Conservation (phyloP, 371 early-diverging fungal genomes). For the Lichtheimia corymbifera region DNA sequence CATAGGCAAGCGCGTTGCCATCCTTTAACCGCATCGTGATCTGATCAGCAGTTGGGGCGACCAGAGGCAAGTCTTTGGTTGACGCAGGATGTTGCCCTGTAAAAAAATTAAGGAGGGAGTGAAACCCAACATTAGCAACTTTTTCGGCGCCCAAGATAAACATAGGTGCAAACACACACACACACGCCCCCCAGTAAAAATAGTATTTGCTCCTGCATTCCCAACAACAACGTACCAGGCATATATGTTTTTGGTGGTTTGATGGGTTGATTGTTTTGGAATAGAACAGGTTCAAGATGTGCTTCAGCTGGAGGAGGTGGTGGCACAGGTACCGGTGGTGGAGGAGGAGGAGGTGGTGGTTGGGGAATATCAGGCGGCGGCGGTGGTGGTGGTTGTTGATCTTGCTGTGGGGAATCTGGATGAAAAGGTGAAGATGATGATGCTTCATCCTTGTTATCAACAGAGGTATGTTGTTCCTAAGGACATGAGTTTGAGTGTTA, state of each 20-base stretch:
- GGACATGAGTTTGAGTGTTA: background rate
- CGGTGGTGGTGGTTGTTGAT: conserved; percentile 8
- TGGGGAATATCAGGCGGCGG: conserved; percentile 3
- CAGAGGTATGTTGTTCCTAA: conserved; percentile 3
- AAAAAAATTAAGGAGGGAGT: too few relatives aligned
- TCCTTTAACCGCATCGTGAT: conserved; percentile 25
- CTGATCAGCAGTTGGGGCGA: conserved; percentile 40
- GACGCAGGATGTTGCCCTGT: conserved; percentile 11
- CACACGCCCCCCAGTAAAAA: background rate
- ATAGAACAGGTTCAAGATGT: conserved; percentile 4
- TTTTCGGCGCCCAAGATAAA: background rate
- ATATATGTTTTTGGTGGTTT: conserved; percentile 14
- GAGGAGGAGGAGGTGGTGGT: conserved; percentile 12
- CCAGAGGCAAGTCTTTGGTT: conserved; percentile 21
- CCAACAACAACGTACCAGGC: conserved; percentile 11
- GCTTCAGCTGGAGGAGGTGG: conserved; percentile 22
- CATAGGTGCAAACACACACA: background rate
- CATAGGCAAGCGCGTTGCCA: conserved; percentile 16
- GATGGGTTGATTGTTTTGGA: conserved; percentile 9
- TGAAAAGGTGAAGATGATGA: too few relatives aligned
- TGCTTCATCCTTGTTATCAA: too few relatives aligned
- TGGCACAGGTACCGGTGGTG: conserved; percentile 2
- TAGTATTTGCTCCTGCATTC: too few relatives aligned
- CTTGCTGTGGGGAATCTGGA: background rate
- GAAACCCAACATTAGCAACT: conserved; percentile 7